Percentiles rank a stretch among this genome's conserved stretches.
These are phyloP conservation scores for Penicillium cinerascens DNA, from an alignment of 495 filamentous ascomycete species.

Conservation along the genomic window DNA sequence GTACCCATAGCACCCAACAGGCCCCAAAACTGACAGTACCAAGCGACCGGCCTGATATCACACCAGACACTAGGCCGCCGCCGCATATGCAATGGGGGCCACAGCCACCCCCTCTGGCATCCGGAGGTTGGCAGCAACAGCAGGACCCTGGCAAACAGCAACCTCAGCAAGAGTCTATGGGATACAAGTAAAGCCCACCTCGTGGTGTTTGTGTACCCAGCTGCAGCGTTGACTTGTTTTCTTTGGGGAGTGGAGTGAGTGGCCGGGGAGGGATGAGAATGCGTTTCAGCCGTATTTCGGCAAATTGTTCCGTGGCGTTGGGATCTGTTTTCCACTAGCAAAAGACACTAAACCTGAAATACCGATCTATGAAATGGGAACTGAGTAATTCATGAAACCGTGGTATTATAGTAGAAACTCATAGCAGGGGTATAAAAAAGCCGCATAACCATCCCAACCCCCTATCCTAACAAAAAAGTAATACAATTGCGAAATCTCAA, in stretches of 20 bases:
- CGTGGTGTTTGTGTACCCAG: too few relatives aligned
- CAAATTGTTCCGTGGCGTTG: background rate
- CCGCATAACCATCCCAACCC: conserved; percentile 3
- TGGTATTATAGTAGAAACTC: background rate
- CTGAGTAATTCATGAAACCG: background rate
- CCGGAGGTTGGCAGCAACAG: conserved; percentile 14
- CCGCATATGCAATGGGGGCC: conserved; percentile 27
- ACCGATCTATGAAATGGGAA: background rate
- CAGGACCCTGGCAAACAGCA: background rate
- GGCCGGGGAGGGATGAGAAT: background rate
- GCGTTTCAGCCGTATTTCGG: background rate
- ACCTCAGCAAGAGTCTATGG: conserved; percentile 11
- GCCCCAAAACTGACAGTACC: conserved; percentile 8
- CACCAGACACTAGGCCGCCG: conserved; percentile 39
- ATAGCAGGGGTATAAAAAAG: conserved; percentile 22
- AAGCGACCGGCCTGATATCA: conserved; percentile 47
- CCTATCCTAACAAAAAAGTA: background rate
- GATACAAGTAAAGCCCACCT: conserved; percentile 11
- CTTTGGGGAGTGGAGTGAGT: background rate
- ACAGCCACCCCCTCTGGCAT: conserved; percentile 28
- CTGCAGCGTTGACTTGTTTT: background rate
- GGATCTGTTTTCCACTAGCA: background rate
- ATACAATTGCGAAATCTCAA: conserved; percentile 4
- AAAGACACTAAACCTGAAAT: background rate
- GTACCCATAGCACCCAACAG: background rate